Percentiles rank a stretch among this genome's conserved stretches.
phyloP scores from a whole-genome alignment of 1,139 yeast species.

The Pichia norvegensis region DNA sequence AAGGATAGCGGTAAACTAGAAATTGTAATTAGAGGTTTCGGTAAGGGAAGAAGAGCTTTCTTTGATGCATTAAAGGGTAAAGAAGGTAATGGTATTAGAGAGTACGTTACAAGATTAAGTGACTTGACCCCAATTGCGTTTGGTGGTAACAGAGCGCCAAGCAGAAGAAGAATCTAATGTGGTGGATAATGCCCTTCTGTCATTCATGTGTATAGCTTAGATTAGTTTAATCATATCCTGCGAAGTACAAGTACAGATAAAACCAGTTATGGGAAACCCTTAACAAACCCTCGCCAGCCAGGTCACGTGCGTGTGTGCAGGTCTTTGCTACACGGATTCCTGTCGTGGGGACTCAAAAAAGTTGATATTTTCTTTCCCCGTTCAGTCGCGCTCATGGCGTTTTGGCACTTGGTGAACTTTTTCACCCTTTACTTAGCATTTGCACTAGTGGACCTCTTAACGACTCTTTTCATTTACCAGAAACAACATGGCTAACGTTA shows the following conservation, averaged over 20 bases:
- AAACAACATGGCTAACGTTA: constrained; percentile 23
- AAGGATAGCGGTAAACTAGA: constrained; percentile 44
- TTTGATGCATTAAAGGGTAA: constrained; percentile 78
- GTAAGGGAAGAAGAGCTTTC: constrained; percentile 87
- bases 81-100: constrained; percentile 69
- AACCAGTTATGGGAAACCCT: background rate
- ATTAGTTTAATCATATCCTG: background rate
- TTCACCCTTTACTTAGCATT: too few relatives aligned
- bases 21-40: constrained; percentile 69
- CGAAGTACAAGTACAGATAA: background rate
- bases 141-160: constrained; percentile 89
- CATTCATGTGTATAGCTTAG: background rate
- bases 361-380: background rate
- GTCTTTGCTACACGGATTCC: constrained; percentile 9
- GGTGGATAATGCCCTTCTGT: background rate
- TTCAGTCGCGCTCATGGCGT: too few relatives aligned
- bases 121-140: constrained; percentile 79
- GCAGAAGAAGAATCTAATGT: constrained; percentile 65
- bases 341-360: constrained; percentile 9
- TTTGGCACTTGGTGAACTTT: too few relatives aligned
- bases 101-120: constrained; percentile 56
- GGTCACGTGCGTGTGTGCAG: background rate
- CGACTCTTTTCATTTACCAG: background rate
- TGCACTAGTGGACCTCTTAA: too few relatives aligned
- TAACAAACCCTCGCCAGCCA: background rate